Evolutionary conservation across 2,329 filamentous ascomycete genomes (phyloP).

Genomic region (Colletotrichum ledebouriae): DNA sequence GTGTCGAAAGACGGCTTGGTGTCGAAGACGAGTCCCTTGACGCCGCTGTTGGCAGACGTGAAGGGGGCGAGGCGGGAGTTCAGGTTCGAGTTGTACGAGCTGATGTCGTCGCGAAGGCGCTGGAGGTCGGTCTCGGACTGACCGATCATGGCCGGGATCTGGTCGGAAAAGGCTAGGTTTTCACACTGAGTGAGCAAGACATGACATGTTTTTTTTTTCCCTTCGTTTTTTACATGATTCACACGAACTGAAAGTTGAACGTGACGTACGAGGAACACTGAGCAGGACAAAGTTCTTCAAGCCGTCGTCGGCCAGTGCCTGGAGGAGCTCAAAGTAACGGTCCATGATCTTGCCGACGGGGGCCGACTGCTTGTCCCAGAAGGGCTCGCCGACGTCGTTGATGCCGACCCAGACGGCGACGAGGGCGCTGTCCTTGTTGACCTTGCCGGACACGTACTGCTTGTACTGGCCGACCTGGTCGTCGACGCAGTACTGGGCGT

Average conservation of each 20-base stretch:
- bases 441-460: conserved; percentile 56
- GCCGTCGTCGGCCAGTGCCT: conserved; percentile 59
- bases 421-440: conserved; percentile 53
- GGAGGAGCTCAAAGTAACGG: conserved; percentile 57
- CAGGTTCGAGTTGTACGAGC: conserved; percentile 56
- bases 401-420: conserved; percentile 68
- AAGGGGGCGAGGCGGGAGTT: conserved; percentile 50
- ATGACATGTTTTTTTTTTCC: no score
- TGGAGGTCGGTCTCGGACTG: conserved; percentile 40
- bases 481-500: conserved; percentile 62
- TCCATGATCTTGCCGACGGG: conserved; percentile 55
- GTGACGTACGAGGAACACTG: conserved; percentile 57
- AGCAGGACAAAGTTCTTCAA: conserved; percentile 62
- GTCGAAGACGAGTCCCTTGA: conserved; percentile 54
- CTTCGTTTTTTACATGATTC: no score
- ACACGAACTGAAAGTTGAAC: no score
- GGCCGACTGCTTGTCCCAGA: conserved; percentile 51
- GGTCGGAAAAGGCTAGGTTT: conserved; percentile 48
- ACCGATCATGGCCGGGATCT: conserved; percentile 52
- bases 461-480: conserved; percentile 64
- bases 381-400: conserved; percentile 67
- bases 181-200: no score
- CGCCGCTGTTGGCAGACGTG: conserved; percentile 50
- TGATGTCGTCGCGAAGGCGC: conserved; percentile 45
- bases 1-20: conserved; percentile 57